Percentiles rank a stretch among this genome's conserved stretches.
Conservation (phyloP, 768 basidiomycete genomes). For the Artomyces pyxidatus region DNA sequence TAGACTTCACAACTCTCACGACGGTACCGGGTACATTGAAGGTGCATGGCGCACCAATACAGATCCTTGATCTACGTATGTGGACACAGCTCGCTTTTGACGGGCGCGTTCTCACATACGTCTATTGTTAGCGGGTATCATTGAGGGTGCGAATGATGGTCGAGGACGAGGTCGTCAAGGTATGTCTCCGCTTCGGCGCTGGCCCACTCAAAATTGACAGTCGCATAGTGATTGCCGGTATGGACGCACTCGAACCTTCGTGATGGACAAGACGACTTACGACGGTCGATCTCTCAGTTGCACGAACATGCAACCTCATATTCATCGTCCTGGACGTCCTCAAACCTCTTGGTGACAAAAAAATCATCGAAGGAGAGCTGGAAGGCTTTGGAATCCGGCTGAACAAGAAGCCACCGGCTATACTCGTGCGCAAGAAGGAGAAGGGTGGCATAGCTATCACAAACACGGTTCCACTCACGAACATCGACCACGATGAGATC, state of each 20-base stretch:
- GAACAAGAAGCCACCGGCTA: slow-evolving; percentile 89
- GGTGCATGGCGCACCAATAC: slow-evolving; percentile 94
- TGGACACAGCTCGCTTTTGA: slow-evolving; percentile 22
- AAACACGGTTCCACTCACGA: slow-evolving; percentile 93
- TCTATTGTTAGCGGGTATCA: slow-evolving; percentile 71
- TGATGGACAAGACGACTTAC: slow-evolving; percentile 6
- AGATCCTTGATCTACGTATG: slow-evolving; percentile 91
- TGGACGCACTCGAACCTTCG: slow-evolving; percentile 15
- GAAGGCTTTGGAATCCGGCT: slow-evolving; percentile 98
- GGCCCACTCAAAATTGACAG: slow-evolving; percentile 6
- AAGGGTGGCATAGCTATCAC: slow-evolving; percentile 93
- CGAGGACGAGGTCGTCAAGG: slow-evolving; percentile 94
- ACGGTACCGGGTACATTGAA: slow-evolving; percentile 93
- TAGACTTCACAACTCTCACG: slow-evolving; percentile 94
- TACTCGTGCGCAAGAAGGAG: slow-evolving; percentile 79
- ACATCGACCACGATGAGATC: slow-evolving; percentile 94
- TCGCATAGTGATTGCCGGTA: slow-evolving; percentile 68
- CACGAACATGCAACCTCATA: slow-evolving; percentile 95
- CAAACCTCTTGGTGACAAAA: slow-evolving; percentile 96
- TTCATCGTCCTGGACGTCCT: slow-evolving; percentile 98
- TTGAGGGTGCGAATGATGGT: slow-evolving; percentile 95
- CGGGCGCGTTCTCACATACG: slow-evolving; percentile 11
- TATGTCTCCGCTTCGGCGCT: slow-evolving; percentile 24
- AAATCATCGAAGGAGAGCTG: slow-evolving; percentile 82
- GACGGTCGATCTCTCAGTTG: slow-evolving; percentile 45